These are phyloP conservation scores for Geoglossum cookeanum DNA, from an alignment of 2,329 filamentous ascomycete species.

Conservation along the genomic window DNA sequence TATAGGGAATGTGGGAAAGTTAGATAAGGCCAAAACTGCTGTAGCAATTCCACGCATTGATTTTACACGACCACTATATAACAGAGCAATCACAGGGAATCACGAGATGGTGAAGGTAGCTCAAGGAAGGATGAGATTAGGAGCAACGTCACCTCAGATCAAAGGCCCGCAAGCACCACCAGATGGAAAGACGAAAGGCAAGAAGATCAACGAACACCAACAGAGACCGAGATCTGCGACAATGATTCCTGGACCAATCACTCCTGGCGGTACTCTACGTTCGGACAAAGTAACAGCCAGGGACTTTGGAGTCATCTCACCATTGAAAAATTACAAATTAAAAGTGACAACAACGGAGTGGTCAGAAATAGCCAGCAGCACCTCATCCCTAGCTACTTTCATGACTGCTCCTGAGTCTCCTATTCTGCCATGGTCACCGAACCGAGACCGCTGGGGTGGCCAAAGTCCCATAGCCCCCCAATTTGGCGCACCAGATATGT, in stretches of 20 bases:
- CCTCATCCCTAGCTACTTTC: background rate
- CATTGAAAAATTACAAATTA: background rate
- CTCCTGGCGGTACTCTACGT: background rate
- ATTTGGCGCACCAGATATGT: background rate
- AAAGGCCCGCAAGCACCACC: background rate
- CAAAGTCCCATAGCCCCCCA: background rate
- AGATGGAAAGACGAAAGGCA: background rate
- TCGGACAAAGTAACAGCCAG: background rate
- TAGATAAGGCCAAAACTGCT: background rate
- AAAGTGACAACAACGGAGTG: background rate
- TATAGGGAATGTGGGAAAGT: background rate
- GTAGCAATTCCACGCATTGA: background rate
- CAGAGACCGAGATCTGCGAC: background rate
- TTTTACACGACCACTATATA: background rate
- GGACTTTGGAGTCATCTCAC: background rate
- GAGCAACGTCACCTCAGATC: background rate
- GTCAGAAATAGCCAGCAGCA: background rate
- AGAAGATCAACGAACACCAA: background rate
- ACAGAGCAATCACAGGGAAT: background rate
- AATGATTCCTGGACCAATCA: background rate
- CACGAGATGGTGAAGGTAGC: background rate
- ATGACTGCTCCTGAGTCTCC: background rate
- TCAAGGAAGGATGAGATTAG: background rate
- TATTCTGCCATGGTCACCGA: background rate
- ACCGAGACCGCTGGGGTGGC: background rate